Base-by-base conservation (phyloP, 345 rosid genomes). In the Cardamine chenopodiifolia region DNA sequence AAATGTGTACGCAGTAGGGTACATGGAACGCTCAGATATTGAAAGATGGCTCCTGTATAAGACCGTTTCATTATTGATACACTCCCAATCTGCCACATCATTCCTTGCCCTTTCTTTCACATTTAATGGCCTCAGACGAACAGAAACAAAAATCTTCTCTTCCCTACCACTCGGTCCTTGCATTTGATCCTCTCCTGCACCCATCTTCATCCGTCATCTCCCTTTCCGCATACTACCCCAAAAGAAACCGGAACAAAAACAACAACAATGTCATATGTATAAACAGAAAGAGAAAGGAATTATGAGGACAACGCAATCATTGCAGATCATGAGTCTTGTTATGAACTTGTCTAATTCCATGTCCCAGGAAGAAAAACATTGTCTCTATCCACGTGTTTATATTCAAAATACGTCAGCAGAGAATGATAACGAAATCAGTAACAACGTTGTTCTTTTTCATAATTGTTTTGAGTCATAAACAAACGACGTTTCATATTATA, bases 1-100 rank as follows among this genome's bases (percentile, higher is more conserved):
- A 80, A 95, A 95, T 60, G 89, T 80, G 62, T 90, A 95, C 7
- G 90, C 87, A 83, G 91, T 70, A 59, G 99, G 97, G 80, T 92
- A 90, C 93, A 92, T 80, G 72, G 97, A 95, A 61, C 97, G 82
- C 74, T 95, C 99, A 3, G 97, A 84, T 74, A 85, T 81, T 12
- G 92, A 85, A 75, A 90, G 90, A 72, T 79, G 89, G 80, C 85
- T 90, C 78, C 85, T 82, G 84, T 83, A 89, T 66, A 92, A 68
- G 59, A 95, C 68, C 12, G 94, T 90, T 72, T 73, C 79, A 7
- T 88, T 88, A 75, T 81, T 86, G 83, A 90, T 86, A 73, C 96
- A 92, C 80, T 92, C 97, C 97, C 99, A 92, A 79, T 95, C 97
- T 1, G 85, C 86, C n/a, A 84, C 85, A 39, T 92, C 99, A 66